Evolutionary conservation across 1,284 basidiomycete genomes (phyloP), one percentile per base, ranked within the genome.

Genomic region (Phenoliferia sp.): DNA sequence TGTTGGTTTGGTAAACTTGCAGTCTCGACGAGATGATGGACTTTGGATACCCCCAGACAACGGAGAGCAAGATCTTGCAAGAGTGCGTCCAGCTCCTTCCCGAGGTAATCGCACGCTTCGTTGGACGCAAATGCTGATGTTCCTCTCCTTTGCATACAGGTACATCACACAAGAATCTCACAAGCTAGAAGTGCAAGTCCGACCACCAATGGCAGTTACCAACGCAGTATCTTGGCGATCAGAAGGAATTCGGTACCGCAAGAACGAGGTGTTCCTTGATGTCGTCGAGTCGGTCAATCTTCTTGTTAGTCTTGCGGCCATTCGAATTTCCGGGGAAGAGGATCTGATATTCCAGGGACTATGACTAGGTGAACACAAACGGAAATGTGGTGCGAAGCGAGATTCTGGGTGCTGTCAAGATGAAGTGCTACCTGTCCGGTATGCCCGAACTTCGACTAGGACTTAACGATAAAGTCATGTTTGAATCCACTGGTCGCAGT

Each of bases 21-120:
- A 52, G 99, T 61, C 85, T 99, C 82, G 96, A 99, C 78, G 95
- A 99, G 83, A 98, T 99, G 93, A 98, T 99, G 94, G 95, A 99
- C 82, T 99, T 97, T 82, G 96, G 96, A 17, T 98, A 92, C 79
- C 95, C 95, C 0, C 96, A 99, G 80, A 99, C 96, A 33, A 99
- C 96, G 29, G 96, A 99, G 83, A 94, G 90, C 84, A 99, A 99
- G 84, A 99, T 99, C 75, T 81, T 99, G 66, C 95, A 98, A 81
- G 96, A 98, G 88, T 92, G 73, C 74, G 88, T 83, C 15, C 32
- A 17, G 15, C 35, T 44, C 19, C 33, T 17, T 10, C 36, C 35
- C 55, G n/a, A 5, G 26, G n/a, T 36, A 15, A n/a, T 9, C 9
- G 3, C 34, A 19, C 33, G 22, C 58, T 29, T n/a, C 28, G 34